phyloP scores from a whole-genome alignment of 495 filamentous ascomycete genomes.

The Penicillium lividum region DNA sequence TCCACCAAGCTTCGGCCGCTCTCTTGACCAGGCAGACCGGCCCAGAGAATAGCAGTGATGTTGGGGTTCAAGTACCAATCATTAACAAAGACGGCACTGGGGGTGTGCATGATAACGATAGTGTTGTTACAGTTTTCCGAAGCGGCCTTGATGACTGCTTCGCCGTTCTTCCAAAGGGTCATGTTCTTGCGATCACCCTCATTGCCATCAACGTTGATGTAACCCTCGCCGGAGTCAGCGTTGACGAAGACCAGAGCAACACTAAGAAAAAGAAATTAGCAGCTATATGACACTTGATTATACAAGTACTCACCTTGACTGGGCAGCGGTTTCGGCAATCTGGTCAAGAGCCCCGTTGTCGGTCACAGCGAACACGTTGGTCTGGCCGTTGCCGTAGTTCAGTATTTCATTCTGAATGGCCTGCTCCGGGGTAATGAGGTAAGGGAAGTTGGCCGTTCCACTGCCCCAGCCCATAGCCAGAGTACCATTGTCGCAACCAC shows the following conservation, averaged over 20 bases:
- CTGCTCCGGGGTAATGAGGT: conserved; percentile 82
- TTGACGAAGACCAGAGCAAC: conserved; percentile 88
- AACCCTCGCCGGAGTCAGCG: conserved; percentile 84
- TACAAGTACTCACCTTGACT: conserved; percentile 40
- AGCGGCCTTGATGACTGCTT: conserved; percentile 75
- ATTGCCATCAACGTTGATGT: conserved; percentile 80
- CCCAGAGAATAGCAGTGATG: conserved; percentile 91
- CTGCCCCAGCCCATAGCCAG: conserved; percentile 95
- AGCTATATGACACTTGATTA: not conserved
- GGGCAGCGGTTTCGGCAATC: conserved; percentile 62
- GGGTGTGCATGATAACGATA: conserved; percentile 86
- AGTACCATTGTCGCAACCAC: conserved; percentile 83
- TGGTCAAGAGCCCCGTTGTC: conserved; percentile 67
- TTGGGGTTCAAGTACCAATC: conserved; percentile 84
- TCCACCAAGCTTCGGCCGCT: conserved; percentile 89
- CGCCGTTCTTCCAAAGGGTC: conserved; percentile 83
- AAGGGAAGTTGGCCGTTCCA: conserved; percentile 87
- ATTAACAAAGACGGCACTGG: conserved; percentile 75
- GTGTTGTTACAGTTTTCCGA: conserved; percentile 82
- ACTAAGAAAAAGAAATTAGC: conserved; percentile 23
- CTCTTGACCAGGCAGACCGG: conserved; percentile 89
- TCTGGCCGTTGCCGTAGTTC: conserved; percentile 43
- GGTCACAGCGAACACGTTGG: conserved; percentile 67
- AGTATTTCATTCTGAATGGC: conserved; percentile 77
- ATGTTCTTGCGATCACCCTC: conserved; percentile 90